phyloP scores from a whole-genome alignment of 2,329 filamentous ascomycete species.

The Arthrocladium fulminans region DNA sequence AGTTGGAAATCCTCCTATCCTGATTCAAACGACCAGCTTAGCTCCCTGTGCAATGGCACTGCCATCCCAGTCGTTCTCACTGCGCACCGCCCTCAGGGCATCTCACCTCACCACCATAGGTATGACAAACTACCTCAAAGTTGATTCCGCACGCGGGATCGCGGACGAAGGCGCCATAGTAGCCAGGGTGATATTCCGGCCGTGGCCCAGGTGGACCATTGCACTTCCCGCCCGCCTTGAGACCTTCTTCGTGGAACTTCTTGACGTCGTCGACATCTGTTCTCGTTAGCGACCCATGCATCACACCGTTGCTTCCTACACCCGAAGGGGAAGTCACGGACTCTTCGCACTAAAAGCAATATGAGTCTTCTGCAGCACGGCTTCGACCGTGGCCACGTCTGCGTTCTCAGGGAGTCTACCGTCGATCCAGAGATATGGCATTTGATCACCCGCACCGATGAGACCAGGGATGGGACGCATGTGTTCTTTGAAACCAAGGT shows the following conservation, averaged over 20 bases:
- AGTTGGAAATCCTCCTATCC: too few relatives aligned
- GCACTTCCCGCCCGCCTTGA: slow-evolving; percentile 38
- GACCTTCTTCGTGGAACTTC: slow-evolving; percentile 37
- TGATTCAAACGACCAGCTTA: too few relatives aligned
- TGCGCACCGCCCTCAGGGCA: background rate
- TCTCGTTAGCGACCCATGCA: background rate
- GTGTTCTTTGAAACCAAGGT: slow-evolving; percentile 26
- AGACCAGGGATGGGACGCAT: slow-evolving; percentile 23
- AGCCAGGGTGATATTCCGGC: slow-evolving; percentile 37
- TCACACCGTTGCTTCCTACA: background rate
- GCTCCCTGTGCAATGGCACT: too few relatives aligned
- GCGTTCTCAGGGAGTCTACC: slow-evolving; percentile 7
- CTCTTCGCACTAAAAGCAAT: slow-evolving; percentile 13
- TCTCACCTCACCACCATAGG: background rate
- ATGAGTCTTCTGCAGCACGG: slow-evolving; percentile 7
- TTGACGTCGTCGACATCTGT: slow-evolving; percentile 31
- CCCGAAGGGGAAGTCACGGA: slow-evolving; percentile 2
- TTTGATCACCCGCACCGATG: slow-evolving; percentile 24
- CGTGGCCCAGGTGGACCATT: slow-evolving; percentile 43
- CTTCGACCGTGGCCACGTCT: slow-evolving; percentile 13
- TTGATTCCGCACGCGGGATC: slow-evolving; percentile 46
- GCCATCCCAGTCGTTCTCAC: too few relatives aligned
- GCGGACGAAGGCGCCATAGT: slow-evolving; percentile 45
- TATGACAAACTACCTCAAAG: slow-evolving; percentile 36
- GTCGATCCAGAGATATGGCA: slow-evolving; percentile 27